Conservation (phyloP, 2,329 filamentous ascomycete genomes). For the Fusarium armeniacum region DNA sequence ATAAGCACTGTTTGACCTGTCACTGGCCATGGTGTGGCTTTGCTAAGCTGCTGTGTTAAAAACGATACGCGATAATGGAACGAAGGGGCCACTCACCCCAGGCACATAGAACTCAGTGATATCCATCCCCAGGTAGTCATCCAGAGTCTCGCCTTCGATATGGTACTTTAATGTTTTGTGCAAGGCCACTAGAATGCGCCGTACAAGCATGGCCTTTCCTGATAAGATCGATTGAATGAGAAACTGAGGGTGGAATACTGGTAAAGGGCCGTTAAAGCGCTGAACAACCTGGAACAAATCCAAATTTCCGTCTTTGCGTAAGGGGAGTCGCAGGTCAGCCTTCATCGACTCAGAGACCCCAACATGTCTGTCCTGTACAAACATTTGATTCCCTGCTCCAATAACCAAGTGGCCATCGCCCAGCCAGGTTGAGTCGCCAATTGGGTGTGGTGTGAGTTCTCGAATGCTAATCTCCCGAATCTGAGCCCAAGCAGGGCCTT, state of each 20-base stretch:
- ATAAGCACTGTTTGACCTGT: conserved; percentile 56
- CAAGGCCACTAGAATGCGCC: conserved; percentile 78
- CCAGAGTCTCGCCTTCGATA: conserved; percentile 82
- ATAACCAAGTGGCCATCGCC: conserved; percentile 87
- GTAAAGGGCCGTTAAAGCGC: conserved; percentile 86
- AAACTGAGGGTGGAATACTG: conserved; percentile 93
- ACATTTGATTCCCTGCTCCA: conserved; percentile 91
- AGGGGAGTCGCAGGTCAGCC: conserved; percentile 64
- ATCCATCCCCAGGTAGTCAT: conserved; percentile 79
- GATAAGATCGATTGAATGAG: conserved; percentile 87
- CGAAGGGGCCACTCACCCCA: conserved; percentile 38
- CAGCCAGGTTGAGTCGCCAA: conserved; percentile 94
- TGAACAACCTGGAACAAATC: conserved; percentile 87
- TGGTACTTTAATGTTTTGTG: conserved; percentile 85
- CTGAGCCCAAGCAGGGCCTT: conserved; percentile 88
- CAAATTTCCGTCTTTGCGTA: conserved; percentile 65
- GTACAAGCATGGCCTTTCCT: conserved; percentile 80
- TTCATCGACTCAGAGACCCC: conserved; percentile 72
- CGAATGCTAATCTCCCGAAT: conserved; percentile 86
- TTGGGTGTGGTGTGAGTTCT: conserved; percentile 87
- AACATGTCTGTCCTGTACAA: conserved; percentile 84
- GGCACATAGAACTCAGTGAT: conserved; percentile 70
- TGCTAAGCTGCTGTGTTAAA: conserved; percentile 36
- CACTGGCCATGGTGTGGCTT: conserved; percentile 36
- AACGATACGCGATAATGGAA: background rate